Evolutionary conservation across 768 basidiomycete genomes (phyloP).

Genomic region (Tylopilus intermedius): DNA sequence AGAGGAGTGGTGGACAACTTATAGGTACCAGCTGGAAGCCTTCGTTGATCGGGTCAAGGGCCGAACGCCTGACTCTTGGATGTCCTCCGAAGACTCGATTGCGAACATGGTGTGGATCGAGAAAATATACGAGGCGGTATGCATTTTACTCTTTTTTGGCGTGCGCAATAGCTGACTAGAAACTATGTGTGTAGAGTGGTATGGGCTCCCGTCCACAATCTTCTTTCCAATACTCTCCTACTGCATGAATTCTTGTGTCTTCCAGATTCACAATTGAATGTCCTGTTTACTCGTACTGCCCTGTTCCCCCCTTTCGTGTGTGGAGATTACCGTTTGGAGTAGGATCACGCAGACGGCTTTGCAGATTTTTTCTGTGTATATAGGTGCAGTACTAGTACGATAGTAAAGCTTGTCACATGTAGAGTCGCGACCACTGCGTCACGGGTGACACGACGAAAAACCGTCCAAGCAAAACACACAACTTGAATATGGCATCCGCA

Average conservation of each 20-base stretch:
- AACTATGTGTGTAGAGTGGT: slow-evolving; percentile 22
- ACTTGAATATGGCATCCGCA: slow-evolving; percentile 8
- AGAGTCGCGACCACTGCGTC: too few relatives aligned
- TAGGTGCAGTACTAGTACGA: too few relatives aligned
- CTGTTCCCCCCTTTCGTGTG: too few relatives aligned
- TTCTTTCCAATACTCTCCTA: slow-evolving; percentile 18
- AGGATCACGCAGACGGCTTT: not conserved
- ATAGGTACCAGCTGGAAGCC: slow-evolving; percentile 55
- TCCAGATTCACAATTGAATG: not conserved
- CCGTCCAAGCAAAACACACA: not conserved
- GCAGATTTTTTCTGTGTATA: not conserved
- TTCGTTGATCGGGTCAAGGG: slow-evolving; percentile 58
- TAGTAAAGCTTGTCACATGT: too few relatives aligned
- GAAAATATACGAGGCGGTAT: slow-evolving; percentile 48
- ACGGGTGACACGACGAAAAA: too few relatives aligned
- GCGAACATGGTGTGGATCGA: slow-evolving; percentile 57
- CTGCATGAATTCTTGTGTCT: slow-evolving; percentile 1
- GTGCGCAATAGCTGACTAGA: not conserved
- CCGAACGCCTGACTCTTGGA: slow-evolving; percentile 49
- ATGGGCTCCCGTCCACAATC: slow-evolving; percentile 34
- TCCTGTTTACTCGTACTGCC: not conserved
- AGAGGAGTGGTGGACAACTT: slow-evolving; percentile 56
- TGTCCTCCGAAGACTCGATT: slow-evolving; percentile 49
- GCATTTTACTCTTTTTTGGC: slow-evolving; percentile 8
- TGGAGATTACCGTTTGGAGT: not conserved